Base-by-base conservation (phyloP, 2,329 filamentous ascomycete species). In the Cladosporium oxysporum region DNA sequence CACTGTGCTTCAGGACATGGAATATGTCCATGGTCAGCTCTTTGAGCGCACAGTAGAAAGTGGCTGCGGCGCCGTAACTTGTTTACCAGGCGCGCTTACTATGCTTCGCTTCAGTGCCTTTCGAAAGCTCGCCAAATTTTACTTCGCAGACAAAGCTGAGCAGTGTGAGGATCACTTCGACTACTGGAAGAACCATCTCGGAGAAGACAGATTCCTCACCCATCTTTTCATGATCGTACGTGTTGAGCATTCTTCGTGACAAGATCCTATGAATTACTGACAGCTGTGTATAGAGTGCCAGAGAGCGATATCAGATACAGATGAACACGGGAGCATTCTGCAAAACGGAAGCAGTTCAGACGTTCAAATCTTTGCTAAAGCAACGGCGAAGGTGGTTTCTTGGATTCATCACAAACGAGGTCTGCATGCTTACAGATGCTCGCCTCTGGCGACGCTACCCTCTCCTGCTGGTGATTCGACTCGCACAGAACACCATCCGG, bases 301-400 rank as follows among this genome's bases (percentile, higher is more conserved):
- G 93, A 81, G 88, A 96, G 77, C 87, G 91, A 49, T 96, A 96
- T 78, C 95, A 98, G 79, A 97, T 98, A 68, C 92, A 96, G 79
- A 94, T 98, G 89, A 97, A 95, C 78, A 97, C 93, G 0, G 94
- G 92, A 64, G 95, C 94, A 8, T 98, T 98, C 77, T 98, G 95
- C 86, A 98, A 98, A 80, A 98, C 95, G 0, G 94, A 98, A 78
- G 94, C 95, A 28, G 94, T 97, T 21, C 93, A 97, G 79, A 93
- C 90, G 2, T 93, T 93, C 78, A 81, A 82, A 66, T 93, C 91
- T 72, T 85, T 99, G 57, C 84, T 97, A 76, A 97, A 98, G 83
- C 95, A 99, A 81, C 89, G 95, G 67, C 90, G 94, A 64, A 87
- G 95, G 75, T 99, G 95, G 95, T 98, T 98, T 77, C 84, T 98